Conservation (phyloP, 768 basidiomycete species). For the Boletus huronensis region DNA sequence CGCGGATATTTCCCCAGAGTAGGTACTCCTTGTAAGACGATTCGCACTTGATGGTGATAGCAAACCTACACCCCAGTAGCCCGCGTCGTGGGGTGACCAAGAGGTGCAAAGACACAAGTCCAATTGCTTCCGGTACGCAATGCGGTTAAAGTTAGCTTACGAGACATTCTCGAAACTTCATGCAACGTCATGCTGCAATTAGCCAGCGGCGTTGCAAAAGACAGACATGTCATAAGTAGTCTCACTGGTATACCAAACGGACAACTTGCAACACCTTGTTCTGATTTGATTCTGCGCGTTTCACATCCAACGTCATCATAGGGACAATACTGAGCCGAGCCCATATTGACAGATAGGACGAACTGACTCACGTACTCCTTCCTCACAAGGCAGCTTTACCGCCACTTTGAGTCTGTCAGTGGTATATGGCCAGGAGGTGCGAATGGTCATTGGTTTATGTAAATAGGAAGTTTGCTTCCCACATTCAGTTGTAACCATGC, state of each 20-base stretch:
- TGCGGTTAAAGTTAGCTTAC: neutral
- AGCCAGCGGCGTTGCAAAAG: slow-evolving; percentile 7
- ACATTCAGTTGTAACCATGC: neutral
- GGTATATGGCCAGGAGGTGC: neutral
- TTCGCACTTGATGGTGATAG: neutral
- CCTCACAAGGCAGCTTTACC: neutral
- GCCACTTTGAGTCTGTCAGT: too few species aligned
- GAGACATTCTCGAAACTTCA: slow-evolving; percentile 4
- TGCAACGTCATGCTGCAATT: slow-evolving; percentile 6
- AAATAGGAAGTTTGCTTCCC: neutral
- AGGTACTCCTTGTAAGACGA: neutral
- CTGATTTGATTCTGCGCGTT: neutral
- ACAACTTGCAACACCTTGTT: neutral
- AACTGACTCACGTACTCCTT: neutral
- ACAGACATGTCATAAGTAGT: neutral
- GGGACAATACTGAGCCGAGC: neutral
- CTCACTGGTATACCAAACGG: neutral
- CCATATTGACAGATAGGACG: neutral
- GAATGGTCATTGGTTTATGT: neutral
- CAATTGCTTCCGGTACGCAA: neutral
- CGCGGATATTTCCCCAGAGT: neutral
- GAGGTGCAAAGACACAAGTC: neutral
- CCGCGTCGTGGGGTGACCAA: neutral
- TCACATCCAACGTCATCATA: neutral
- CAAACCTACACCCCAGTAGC: neutral